Percentiles rank a stretch among this genome's conserved stretches.
These are phyloP conservation scores for Leptographium lundbergii DNA, from an alignment of 2,329 filamentous ascomycete species.

Conservation along the genomic window DNA sequence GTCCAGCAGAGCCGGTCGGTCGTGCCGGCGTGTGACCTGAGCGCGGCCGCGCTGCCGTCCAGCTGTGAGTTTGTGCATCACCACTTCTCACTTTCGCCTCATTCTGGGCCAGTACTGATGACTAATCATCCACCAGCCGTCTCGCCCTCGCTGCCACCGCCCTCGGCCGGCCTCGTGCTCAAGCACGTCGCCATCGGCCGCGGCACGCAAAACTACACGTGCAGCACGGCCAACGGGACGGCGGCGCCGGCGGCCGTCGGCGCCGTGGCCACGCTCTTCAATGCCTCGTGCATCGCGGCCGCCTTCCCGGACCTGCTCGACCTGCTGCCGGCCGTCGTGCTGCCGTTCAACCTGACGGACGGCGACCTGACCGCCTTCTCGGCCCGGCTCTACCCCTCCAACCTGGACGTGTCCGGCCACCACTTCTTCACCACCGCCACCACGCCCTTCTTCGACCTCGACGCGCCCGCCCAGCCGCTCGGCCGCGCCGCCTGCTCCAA, in stretches of 20 bases:
- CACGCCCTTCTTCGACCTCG: constrained; percentile 71
- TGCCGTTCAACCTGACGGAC: constrained; percentile 48
- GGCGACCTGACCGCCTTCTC: constrained; percentile 16
- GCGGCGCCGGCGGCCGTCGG: constrained; percentile 53
- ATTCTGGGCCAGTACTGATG: neutral
- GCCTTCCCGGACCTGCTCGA: constrained; percentile 54
- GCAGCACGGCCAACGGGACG: constrained; percentile 46
- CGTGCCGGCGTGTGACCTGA: constrained; percentile 40
- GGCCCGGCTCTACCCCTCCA: constrained; percentile 37
- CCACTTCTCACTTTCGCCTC: constrained; percentile 26
- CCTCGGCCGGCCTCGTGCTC: constrained; percentile 47
- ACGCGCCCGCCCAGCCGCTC: constrained; percentile 40
- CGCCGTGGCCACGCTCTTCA: constrained; percentile 75
- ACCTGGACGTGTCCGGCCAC: constrained; percentile 55
- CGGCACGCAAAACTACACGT: constrained; percentile 92
- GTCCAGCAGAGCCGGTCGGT: constrained; percentile 31
- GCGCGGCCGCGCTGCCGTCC: constrained; percentile 33
- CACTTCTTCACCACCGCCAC: constrained; percentile 64
- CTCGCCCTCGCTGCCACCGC: constrained; percentile 28
- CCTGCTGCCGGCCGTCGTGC: constrained; percentile 51
- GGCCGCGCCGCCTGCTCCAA: constrained; percentile 53
- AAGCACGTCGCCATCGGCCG: constrained; percentile 75
- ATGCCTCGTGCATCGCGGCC: constrained; percentile 68
- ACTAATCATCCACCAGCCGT: constrained; percentile 4
- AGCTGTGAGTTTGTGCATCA: constrained; percentile 27